phyloP scores from a whole-genome alignment of 306 rosid genomes.

The Datisca glomerata region DNA sequence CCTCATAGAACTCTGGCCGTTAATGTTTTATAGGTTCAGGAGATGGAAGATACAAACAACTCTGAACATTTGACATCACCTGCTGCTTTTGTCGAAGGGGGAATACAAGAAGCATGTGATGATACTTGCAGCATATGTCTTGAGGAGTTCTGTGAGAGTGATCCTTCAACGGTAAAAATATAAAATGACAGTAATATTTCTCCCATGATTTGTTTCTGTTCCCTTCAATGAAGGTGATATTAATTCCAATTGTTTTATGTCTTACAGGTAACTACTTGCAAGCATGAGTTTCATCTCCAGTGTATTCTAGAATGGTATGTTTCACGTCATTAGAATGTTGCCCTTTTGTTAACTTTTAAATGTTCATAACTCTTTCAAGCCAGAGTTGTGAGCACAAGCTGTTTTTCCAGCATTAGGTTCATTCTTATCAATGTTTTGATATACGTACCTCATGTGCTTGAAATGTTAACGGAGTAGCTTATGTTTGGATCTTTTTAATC shows the following conservation, averaged over 20 bases:
- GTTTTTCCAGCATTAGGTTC: background rate
- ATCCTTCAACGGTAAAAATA: slow-evolving; percentile 67
- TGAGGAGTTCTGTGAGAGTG: slow-evolving; percentile 69
- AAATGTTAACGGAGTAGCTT: too few species aligned
- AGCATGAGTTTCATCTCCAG: slow-evolving; percentile 94
- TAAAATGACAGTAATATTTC: background rate
- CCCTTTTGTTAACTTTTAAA: background rate
- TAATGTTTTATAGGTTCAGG: slow-evolving; percentile 41
- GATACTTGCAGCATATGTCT: slow-evolving; percentile 97
- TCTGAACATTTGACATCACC: slow-evolving; percentile 84
- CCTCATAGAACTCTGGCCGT: background rate
- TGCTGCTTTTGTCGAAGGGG: slow-evolving; percentile 95
- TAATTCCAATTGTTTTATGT: background rate
- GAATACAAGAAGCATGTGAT: slow-evolving; percentile 92
- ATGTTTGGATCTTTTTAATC: too few species aligned
- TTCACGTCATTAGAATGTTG: background rate
- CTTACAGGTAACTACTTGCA: slow-evolving; percentile 76
- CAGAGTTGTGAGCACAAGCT: background rate
- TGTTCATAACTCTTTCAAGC: background rate
- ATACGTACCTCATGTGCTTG: too few species aligned
- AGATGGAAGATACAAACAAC: slow-evolving; percentile 35
- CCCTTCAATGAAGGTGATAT: background rate
- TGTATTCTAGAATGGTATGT: slow-evolving; percentile 90
- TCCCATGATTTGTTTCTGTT: background rate
- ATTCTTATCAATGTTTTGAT: background rate